Evolutionary conservation across 2,329 filamentous ascomycete species (phyloP), one percentile per base, ranked within the genome.

Genomic region (Fusarium anguioides): DNA sequence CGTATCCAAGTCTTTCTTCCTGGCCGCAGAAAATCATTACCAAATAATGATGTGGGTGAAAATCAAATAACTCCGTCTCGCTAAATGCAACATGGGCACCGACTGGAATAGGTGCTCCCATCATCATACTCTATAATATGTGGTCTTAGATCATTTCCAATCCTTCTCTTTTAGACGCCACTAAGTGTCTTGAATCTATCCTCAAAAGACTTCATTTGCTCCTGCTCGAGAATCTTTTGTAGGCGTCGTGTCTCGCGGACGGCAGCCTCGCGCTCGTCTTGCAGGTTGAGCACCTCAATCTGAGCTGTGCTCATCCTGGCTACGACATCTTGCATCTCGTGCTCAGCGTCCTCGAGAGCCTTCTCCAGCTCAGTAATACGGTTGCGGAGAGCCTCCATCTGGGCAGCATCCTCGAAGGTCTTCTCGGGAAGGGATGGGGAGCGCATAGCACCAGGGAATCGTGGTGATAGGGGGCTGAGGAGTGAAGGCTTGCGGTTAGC

Each of bases 331-430:
- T 93, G 88, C 90, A 96, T 94, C 79, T 95, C 92, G 44, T 83
- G 84, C 74, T 96, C 93, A 12, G 79, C 77, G 33, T 80, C 77
- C 10, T 77, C 76, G 5, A 81, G 77, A 17, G 94, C 91, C 72
- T 88, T 89, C 81, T 99, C 96, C 4, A 99, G 87, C 79, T 97
- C 93, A 56, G 88, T 82, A 9, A 98, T 92, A 62, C 91, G 89
- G 61, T 88, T 87, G 76, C 94, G 91, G 31, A 99, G 87, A 59
- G 87, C 83, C 62, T 91, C 87, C 50, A 95, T 89, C 80, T 93
- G 88, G 14, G 89, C 86, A 48, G 91, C 91, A 68, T 96, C 89
- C 14, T 89, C 87, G 23, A 91, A 89, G 49, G 84, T 89, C 84
- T 86, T 89, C 3, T 89, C 85, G 4, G 87, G 86, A 59, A 81